Evolutionary conservation across 176 grass and related monocot genomes (phyloP).

Genomic region (Avena atlantica): DNA sequence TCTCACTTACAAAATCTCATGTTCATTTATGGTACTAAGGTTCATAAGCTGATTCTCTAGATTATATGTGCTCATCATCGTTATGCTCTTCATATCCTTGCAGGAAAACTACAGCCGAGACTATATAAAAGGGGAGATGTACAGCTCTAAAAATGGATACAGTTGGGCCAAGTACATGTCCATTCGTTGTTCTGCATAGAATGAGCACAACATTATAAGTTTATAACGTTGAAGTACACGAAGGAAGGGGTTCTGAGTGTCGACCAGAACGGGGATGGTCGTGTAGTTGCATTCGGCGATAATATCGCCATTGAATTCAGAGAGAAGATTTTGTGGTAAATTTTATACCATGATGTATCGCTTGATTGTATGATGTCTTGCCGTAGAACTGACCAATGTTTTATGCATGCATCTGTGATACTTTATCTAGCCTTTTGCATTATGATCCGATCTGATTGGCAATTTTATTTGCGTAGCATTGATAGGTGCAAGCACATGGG

Average conservation of each 20-base stretch:
- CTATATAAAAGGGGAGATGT: conserved; percentile 86
- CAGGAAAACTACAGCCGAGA: conserved; percentile 82
- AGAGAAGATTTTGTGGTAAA: conserved; percentile 88
- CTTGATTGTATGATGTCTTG: neutral
- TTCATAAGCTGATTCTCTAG: neutral
- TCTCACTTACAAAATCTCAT: conserved; percentile 31
- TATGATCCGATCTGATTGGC: neutral
- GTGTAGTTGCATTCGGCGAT: conserved; percentile 52
- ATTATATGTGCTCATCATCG: neutral
- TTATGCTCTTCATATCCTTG: conserved; percentile 5
- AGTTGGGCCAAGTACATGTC: conserved; percentile 87
- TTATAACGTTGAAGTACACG: conserved; percentile 61
- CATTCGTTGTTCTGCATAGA: conserved; percentile 77
- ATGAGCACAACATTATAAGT: conserved; percentile 84
- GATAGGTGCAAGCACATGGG: conserved; percentile 93
- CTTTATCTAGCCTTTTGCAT: neutral
- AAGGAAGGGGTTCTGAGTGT: conserved; percentile 79
- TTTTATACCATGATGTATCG: neutral
- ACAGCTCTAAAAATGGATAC: conserved; percentile 60
- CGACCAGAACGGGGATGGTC: conserved; percentile 77
- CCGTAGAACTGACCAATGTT: neutral
- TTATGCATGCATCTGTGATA: neutral
- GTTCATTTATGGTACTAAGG: neutral
- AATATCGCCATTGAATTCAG: conserved; percentile 78
- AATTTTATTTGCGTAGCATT: conserved; percentile 8